Evolutionary conservation across 1,139 yeast genomes (phyloP).

Genomic region (Hyphopichia fennica): DNA sequence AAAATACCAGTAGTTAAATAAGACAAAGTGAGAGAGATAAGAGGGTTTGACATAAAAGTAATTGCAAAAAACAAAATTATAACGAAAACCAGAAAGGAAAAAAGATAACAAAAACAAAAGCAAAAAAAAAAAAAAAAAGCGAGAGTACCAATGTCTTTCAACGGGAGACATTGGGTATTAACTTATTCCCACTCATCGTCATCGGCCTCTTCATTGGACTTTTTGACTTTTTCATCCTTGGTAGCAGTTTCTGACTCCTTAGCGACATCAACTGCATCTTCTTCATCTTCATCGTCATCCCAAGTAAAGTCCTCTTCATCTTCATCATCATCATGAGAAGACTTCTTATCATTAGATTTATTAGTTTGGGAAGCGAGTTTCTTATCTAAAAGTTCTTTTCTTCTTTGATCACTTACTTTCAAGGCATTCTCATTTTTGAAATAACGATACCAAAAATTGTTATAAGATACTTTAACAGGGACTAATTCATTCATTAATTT

Average conservation of each 20-base stretch:
- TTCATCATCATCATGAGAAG: conserved; percentile 31
- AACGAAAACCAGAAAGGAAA: too few relatives aligned
- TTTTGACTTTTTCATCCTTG: not conserved
- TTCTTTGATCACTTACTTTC: conserved; percentile 61
- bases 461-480: conserved; percentile 59
- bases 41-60: too few relatives aligned
- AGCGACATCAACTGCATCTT: conserved; percentile 23
- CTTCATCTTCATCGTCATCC: conserved; percentile 66
- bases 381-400: conserved; percentile 58
- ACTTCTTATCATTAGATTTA: conserved; percentile 5
- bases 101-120: too few relatives aligned
- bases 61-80: too few relatives aligned
- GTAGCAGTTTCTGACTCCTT: conserved; percentile 7
- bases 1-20: too few relatives aligned
- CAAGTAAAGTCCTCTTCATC: conserved; percentile 54
- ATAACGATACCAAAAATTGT: conserved; percentile 76
- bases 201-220: conserved; percentile 30
- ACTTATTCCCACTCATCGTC: conserved; percentile 61
- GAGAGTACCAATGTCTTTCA: too few relatives aligned
- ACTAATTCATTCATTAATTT: conserved; percentile 65
- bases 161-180: too few relatives aligned
- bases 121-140: too few relatives aligned
- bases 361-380: conserved; percentile 23
- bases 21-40: too few relatives aligned
- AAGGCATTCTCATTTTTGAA: conserved; percentile 57